Evolutionary conservation across 257 asterid genomes (phyloP).

Genomic region (Petunia axillaris): DNA sequence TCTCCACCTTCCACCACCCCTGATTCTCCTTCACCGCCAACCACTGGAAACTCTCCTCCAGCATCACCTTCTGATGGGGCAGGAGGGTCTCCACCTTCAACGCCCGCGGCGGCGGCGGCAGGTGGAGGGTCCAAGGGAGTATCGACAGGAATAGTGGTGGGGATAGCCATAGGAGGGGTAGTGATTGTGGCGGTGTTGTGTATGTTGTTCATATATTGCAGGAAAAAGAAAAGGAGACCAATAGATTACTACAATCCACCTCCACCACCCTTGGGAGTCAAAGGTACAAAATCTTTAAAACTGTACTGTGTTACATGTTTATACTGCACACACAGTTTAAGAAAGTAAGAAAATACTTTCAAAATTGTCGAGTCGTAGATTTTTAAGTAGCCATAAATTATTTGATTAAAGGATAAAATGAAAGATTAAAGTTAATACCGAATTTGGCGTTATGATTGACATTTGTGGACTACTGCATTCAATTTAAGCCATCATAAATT

Average conservation of each 20-base stretch:
- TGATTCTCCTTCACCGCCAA: constrained; percentile 27
- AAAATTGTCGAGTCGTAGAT: no score
- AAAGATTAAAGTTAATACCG: no score
- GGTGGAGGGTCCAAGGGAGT: constrained; percentile 34
- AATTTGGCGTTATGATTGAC: no score
- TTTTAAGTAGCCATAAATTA: no score
- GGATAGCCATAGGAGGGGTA: constrained; percentile 69
- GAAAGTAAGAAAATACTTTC: no score
- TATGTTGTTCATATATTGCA: constrained; percentile 51
- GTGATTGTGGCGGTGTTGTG: constrained; percentile 50
- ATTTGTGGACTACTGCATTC: no score
- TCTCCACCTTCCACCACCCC: constrained; percentile 36
- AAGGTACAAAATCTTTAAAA: constrained; percentile 44
- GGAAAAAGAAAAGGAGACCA: constrained; percentile 57
- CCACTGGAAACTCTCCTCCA: constrained; percentile 11
- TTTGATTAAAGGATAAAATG: no score
- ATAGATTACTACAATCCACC: constrained; percentile 54
- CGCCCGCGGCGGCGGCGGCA: constrained; percentile 42
- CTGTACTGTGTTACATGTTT: not conserved
- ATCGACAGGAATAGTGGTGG: constrained; percentile 55
- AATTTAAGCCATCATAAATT: no score
- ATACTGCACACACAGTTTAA: no score
- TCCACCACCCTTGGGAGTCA: constrained; percentile 51
- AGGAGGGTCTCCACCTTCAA: constrained; percentile 30
- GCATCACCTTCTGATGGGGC: constrained; percentile 24